Conservation (phyloP, 2,329 filamentous ascomycete genomes). For the Anthostomella pinea region DNA sequence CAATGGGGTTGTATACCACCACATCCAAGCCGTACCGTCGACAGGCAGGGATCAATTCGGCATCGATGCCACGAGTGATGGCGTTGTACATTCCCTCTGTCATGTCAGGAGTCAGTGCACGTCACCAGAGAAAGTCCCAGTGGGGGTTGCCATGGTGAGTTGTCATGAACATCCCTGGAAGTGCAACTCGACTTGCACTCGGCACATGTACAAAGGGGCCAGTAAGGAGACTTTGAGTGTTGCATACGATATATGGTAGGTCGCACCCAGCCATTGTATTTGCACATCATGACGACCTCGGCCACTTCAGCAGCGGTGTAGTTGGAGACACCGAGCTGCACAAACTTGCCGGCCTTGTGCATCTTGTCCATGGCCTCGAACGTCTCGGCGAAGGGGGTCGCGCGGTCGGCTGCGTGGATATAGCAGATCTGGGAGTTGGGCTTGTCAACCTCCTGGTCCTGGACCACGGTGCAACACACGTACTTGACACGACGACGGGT, state of each 20-base stretch:
- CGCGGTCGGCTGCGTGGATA: conserved; percentile 68
- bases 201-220: neutral
- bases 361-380: conserved; percentile 74
- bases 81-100: conserved; percentile 74
- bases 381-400: conserved; percentile 74
- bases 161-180: neutral
- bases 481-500: too few species aligned
- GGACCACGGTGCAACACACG: too few species aligned
- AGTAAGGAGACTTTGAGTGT: neutral
- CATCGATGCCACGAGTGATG: conserved; percentile 72
- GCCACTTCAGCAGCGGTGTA: conserved; percentile 86
- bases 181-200: neutral
- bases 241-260: conserved; percentile 72
- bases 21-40: conserved; percentile 74
- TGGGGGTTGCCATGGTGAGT: neutral
- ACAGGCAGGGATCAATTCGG: conserved; percentile 71
- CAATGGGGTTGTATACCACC: conserved; percentile 79
- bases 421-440: conserved; percentile 59
- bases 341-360: conserved; percentile 83
- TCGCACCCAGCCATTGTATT: conserved; percentile 75
- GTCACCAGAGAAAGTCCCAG: neutral
- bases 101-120: neutral
- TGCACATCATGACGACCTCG: conserved; percentile 77
- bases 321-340: conserved; percentile 76
- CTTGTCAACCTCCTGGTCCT: neutral